Evolutionary conservation across 163 green algal species (phyloP).

Genomic region (Coccomyxa subellipsoidea): DNA sequence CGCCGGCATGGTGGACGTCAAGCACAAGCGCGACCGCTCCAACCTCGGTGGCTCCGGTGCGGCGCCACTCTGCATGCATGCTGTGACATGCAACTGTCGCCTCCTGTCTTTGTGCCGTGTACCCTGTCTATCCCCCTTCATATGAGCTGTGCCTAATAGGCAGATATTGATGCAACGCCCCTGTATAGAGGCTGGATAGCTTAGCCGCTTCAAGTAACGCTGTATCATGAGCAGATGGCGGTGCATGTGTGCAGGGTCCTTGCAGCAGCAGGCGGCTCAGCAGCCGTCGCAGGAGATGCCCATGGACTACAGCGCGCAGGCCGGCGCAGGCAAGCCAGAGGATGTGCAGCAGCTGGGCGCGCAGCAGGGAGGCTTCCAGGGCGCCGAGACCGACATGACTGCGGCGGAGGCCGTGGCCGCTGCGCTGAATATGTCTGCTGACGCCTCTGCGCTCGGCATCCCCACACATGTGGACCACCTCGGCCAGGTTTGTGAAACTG

Average conservation of each 20-base stretch:
- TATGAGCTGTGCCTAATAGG: not conserved
- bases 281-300: not conserved
- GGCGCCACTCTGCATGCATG: not conserved
- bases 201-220: too few species aligned
- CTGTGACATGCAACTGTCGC: too few species aligned
- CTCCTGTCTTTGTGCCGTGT: not conserved
- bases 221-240: not conserved
- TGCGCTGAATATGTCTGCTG: not conserved
- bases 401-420: not conserved
- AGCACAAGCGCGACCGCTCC: constrained; percentile 13
- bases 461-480: not conserved
- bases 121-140: not conserved
- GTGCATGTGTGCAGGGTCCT: not conserved
- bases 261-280: not conserved
- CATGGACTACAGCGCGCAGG: not conserved
- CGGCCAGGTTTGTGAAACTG: not conserved
- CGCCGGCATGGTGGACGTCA: constrained; percentile 19
- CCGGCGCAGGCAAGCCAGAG: not conserved
- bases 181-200: not conserved
- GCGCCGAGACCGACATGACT: not conserved
- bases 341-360: not conserved
- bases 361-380: not conserved
- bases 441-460: not conserved
- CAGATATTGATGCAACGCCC: not conserved
- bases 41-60: not conserved